Evolutionary conservation across 2,329 filamentous ascomycete genomes (phyloP).

Genomic region (Colletotrichum navitas): DNA sequence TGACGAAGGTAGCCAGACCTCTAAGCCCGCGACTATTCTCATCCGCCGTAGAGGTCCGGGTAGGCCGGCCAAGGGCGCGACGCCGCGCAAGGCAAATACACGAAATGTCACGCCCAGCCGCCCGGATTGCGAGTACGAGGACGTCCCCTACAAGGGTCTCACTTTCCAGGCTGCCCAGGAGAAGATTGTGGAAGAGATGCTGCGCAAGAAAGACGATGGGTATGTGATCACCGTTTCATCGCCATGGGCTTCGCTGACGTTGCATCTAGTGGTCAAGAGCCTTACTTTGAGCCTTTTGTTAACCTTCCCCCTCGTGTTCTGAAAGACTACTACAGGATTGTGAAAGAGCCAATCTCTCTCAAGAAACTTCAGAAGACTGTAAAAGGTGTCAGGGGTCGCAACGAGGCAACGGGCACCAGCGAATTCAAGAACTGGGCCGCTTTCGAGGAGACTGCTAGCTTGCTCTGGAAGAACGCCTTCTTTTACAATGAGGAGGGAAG

Average conservation of each 20-base stretch:
- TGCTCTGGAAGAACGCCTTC: slow-evolving; percentile 89
- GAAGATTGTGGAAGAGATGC: slow-evolving; percentile 81
- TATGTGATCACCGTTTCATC: slow-evolving; percentile 53
- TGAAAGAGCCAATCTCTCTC: slow-evolving; percentile 84
- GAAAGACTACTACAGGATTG: slow-evolving; percentile 89
- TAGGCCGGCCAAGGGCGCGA: slow-evolving; percentile 52
- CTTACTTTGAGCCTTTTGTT: slow-evolving; percentile 79
- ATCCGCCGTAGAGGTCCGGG: slow-evolving; percentile 54
- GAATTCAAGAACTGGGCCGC: slow-evolving; percentile 86
- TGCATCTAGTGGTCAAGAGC: slow-evolving; percentile 72
- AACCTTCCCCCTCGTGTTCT: slow-evolving; percentile 81
- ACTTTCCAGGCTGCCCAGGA: slow-evolving; percentile 89
- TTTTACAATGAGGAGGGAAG: slow-evolving; percentile 94
- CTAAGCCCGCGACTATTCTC: slow-evolving; percentile 52
- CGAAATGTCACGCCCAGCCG: slow-evolving; percentile 54
- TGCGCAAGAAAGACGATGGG: slow-evolving; percentile 76
- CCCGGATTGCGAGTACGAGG: slow-evolving; percentile 67
- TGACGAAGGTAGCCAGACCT: slow-evolving; percentile 47
- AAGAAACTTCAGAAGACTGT: slow-evolving; percentile 82
- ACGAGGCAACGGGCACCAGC: slow-evolving; percentile 70
- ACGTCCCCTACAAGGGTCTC: slow-evolving; percentile 75
- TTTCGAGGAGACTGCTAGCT: slow-evolving; percentile 82
- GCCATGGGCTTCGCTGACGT: slow-evolving; percentile 26
- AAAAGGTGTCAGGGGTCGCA: slow-evolving; percentile 77
- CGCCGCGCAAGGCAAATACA: slow-evolving; percentile 48